These are phyloP conservation scores for Sphagnurus paluster DNA, from an alignment of 1,284 basidiomycete genomes.

Conservation along the genomic window DNA sequence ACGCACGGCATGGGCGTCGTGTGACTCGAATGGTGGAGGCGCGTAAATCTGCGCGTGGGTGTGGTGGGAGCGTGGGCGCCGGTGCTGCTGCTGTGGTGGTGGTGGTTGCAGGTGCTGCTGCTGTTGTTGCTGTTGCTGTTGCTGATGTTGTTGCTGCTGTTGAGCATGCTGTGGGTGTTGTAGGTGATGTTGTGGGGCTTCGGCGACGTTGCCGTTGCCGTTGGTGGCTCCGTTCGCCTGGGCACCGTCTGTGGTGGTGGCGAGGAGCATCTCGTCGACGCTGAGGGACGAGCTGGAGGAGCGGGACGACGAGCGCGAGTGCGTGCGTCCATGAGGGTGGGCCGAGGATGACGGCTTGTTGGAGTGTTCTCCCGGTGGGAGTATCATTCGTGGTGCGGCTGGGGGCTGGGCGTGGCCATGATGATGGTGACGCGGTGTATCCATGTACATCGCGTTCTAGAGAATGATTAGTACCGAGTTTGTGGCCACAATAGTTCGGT, in stretches of 20 bases:
- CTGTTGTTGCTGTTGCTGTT: background rate
- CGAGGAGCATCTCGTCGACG: constrained; percentile 65
- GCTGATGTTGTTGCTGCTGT: constrained; percentile 2
- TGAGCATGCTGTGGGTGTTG: constrained; percentile 4
- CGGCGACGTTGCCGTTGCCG: constrained; percentile 1
- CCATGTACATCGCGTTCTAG: constrained; percentile 4
- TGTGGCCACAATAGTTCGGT: no score
- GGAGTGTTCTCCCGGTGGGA: constrained; percentile 8
- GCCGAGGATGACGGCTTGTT: constrained; percentile 2
- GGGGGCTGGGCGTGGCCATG: no score
- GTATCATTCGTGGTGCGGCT: constrained; percentile 14
- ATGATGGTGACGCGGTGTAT: no score
- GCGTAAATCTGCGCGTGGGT: constrained; percentile 1
- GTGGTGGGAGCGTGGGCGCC: background rate
- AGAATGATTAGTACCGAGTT: no score
- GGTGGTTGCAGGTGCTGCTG: background rate
- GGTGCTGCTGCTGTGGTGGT: constrained; percentile 1
- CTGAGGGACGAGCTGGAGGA: constrained; percentile 36
- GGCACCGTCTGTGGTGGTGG: constrained; percentile 43
- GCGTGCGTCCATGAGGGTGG: background rate
- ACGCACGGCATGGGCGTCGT: constrained; percentile 6
- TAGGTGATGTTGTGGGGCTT: background rate
- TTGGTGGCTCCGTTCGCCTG: constrained; percentile 10
- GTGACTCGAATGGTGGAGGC: background rate
- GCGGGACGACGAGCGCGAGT: constrained; percentile 33